phyloP scores from a whole-genome alignment of 306 rosid species.

The Vigna nakashimae region DNA sequence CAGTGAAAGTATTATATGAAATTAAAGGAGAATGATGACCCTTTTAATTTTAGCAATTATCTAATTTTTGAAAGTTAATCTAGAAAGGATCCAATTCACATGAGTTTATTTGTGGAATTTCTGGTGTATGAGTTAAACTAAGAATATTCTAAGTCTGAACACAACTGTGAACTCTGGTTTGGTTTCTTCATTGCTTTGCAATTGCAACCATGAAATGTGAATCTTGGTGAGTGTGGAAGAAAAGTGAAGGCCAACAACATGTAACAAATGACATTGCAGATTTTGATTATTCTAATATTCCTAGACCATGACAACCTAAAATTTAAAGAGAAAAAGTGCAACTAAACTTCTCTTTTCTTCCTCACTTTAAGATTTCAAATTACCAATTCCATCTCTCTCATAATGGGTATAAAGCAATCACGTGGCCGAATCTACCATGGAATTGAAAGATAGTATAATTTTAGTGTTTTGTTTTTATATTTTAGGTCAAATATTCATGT shows the following conservation, averaged over 20 bases:
- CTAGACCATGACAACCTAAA: conserved; percentile 24
- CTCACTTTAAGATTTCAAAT: neutral
- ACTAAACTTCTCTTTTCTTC: neutral
- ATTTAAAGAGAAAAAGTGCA: conserved; percentile 39
- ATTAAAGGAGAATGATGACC: neutral
- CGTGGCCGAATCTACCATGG: conserved; percentile 9
- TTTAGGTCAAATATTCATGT: conserved; percentile 10
- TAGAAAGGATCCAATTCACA: neutral
- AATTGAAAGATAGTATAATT: neutral
- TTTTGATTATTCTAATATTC: conserved; percentile 32
- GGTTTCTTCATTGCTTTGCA: neutral
- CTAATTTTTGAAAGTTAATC: neutral
- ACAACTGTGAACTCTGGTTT: neutral
- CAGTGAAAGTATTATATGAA: neutral
- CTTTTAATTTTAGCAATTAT: neutral
- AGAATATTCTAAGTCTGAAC: neutral
- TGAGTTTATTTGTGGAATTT: neutral
- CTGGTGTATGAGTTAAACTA: neutral
- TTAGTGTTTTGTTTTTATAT: neutral
- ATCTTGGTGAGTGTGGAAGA: conserved; percentile 20
- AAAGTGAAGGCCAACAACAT: neutral
- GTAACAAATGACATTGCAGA: conserved; percentile 37
- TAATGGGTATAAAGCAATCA: neutral
- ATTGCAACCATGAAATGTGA: conserved; percentile 17
- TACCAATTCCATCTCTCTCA: neutral